These are phyloP conservation scores for Ophiobolus disseminans DNA, from an alignment of 2,329 filamentous ascomycete genomes.

Conservation along the genomic window DNA sequence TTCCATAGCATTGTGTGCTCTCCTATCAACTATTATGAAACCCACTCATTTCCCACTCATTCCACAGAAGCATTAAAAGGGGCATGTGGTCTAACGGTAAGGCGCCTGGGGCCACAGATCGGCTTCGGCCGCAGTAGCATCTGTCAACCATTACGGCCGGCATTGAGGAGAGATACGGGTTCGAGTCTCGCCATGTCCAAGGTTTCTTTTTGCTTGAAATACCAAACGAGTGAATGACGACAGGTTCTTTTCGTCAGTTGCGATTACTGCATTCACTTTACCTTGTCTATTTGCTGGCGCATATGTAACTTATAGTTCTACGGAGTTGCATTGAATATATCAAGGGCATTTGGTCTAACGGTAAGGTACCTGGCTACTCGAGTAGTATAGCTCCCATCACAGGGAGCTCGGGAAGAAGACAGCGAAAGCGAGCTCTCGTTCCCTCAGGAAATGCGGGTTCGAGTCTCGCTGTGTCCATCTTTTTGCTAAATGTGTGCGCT, in stretches of 20 bases:
- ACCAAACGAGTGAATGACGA: background rate
- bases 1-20: background rate
- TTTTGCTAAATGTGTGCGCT: too few relatives aligned
- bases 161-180: conserved; percentile 1
- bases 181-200: conserved; percentile 1
- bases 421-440: background rate
- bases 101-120: too few relatives aligned
- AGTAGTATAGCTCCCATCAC: too few relatives aligned
- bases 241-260: background rate
- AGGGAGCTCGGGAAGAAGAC: too few relatives aligned
- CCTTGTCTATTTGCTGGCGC: background rate
- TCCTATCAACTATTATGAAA: background rate
- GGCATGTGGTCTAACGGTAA: background rate
- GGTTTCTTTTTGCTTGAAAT: background rate
- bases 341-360: background rate
- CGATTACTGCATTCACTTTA: background rate
- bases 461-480: background rate
- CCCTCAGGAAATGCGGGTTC: background rate
- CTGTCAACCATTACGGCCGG: background rate
- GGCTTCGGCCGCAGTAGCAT: background rate
- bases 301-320: background rate
- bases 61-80: too few relatives aligned
- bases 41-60: background rate
- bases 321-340: background rate
- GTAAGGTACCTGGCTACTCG: background rate